Evolutionary conservation across 805 yeast genomes (phyloP).

Genomic region (Wickerhamiella parazyma): DNA sequence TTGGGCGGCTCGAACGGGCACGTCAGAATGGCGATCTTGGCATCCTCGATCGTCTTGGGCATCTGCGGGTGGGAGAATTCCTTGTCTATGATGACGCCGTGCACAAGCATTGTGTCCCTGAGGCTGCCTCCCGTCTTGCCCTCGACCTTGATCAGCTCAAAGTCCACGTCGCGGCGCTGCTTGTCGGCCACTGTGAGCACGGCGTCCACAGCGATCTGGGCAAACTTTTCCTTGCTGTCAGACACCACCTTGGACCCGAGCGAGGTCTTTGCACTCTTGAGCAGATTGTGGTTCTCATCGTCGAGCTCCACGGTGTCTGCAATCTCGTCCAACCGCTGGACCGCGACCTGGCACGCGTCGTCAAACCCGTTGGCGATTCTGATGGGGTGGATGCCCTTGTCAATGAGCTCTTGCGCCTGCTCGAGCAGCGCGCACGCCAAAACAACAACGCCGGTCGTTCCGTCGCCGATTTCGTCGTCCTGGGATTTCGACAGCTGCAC

Average conservation of each 20-base stretch:
- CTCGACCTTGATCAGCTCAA: slow-evolving; percentile 88
- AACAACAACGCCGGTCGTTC: slow-evolving; percentile 98
- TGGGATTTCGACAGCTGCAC: slow-evolving; percentile 91
- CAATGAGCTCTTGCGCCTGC: slow-evolving; percentile 87
- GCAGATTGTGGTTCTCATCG: slow-evolving; percentile 34
- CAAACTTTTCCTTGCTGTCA: slow-evolving; percentile 84
- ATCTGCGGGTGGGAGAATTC: slow-evolving; percentile 98
- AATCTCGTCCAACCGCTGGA: slow-evolving; percentile 54
- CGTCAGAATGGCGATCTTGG: slow-evolving; percentile 85
- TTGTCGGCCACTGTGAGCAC: slow-evolving; percentile 85
- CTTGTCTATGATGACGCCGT: slow-evolving; percentile 88
- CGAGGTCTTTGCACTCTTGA: slow-evolving; percentile 89
- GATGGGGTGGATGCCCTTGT: slow-evolving; percentile 94
- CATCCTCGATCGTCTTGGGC: slow-evolving; percentile 70
- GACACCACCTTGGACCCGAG: slow-evolving; percentile 92
- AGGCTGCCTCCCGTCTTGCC: slow-evolving; percentile 93
- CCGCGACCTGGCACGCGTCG: slow-evolving; percentile 89
- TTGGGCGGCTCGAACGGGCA: slow-evolving; percentile 99
- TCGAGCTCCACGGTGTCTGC: slow-evolving; percentile 56
- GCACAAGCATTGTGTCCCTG: slow-evolving; percentile 69
- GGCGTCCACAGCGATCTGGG: slow-evolving; percentile 94
- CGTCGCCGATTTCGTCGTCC: slow-evolving; percentile 98
- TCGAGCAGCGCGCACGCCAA: slow-evolving; percentile 88
- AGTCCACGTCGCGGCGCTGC: slow-evolving; percentile 88
- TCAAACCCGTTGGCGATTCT: slow-evolving; percentile 95